Evolutionary conservation across 2,329 filamentous ascomycete species (phyloP), one percentile per base, ranked within the genome.

Genomic region (Beauveria scarabaeidicola): DNA sequence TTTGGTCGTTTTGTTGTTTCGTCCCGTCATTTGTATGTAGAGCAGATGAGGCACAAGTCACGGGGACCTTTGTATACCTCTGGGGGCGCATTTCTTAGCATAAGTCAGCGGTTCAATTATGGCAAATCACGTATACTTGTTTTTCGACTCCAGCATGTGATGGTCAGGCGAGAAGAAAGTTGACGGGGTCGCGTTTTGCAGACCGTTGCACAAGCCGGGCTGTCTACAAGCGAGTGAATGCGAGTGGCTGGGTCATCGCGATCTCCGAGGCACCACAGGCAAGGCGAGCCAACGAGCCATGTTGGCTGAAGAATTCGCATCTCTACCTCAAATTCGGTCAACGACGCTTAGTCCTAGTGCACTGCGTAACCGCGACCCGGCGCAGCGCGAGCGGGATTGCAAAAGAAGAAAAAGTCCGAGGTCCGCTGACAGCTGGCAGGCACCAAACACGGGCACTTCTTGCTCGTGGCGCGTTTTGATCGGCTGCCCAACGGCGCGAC

Each of bases 1-100:
- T 57, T 46, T 40, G 46, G 32, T 56, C 38, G 29, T 21, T 52
- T 50, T 29, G 19, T 57, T 46, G 36, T 53, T 53, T 59, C 52
- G 19, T 32, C 27, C 36, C 43, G 47, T 52, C 15, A 38, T 46
- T 50, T 43, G 9, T 41, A 50, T 43, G 9, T 41, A 50, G 38
- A 59, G 40, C 38, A 51, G 47, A 41, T 21, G 48, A 36, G 55
- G 38, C 23, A 43, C 21, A 43, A 46, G 52, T 58, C 36, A 50
- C 23, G 55, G 5, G 46, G 55, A 51, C 48, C 48, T 52, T 52
- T 59, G 56, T 59, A 59, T 52, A 59, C 48, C n/a, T 59, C 27
- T 43, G 27, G 38, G 47, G 47, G 55, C 48, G 40, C 48, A 52
- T 47, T 59, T 13, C 43, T 27, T 44, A 59, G 56, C 56, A 59